phyloP scores from a whole-genome alignment of 2,329 filamentous ascomycete genomes.

The Nannizziopsis barbatae region DNA sequence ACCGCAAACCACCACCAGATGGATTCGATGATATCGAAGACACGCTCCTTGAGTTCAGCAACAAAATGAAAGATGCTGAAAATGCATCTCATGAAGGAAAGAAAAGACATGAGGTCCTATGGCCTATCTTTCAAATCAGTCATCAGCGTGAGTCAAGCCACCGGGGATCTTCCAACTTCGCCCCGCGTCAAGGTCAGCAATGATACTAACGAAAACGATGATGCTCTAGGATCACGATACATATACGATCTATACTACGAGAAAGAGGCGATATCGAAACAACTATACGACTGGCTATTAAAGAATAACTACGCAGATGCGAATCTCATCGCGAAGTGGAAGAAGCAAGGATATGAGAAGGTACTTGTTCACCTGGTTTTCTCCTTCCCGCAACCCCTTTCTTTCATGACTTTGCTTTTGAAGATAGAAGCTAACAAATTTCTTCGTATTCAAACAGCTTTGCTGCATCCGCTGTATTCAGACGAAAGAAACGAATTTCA shows the following conservation, averaged over 20 bases:
- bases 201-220: conserved; percentile 2
- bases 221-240: conserved; percentile 55
- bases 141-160: conserved; percentile 60
- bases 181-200: neutral
- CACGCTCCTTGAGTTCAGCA: conserved; percentile 54
- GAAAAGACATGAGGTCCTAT: conserved; percentile 83
- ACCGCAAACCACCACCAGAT: conserved; percentile 53
- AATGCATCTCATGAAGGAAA: conserved; percentile 69
- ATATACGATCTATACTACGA: conserved; percentile 97
- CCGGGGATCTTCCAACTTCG: neutral
- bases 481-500: conserved; percentile 99
- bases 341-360: conserved; percentile 99
- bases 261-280: conserved; percentile 86
- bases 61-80: conserved; percentile 69
- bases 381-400: neutral
- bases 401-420: neutral
- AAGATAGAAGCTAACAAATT: neutral
- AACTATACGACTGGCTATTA: conserved; percentile 87
- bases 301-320: conserved; percentile 96
- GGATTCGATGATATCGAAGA: conserved; percentile 60
- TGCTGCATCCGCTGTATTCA: conserved; percentile 95
- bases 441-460: conserved; percentile 43
- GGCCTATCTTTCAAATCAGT: conserved; percentile 95
- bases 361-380: conserved; percentile 33
- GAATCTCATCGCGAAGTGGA: conserved; percentile 97